Percentiles rank a stretch among this genome's conserved stretches.
Evolutionary conservation across 2,329 filamentous ascomycete species (phyloP).

Genomic region (Claviceps purpurea): DNA sequence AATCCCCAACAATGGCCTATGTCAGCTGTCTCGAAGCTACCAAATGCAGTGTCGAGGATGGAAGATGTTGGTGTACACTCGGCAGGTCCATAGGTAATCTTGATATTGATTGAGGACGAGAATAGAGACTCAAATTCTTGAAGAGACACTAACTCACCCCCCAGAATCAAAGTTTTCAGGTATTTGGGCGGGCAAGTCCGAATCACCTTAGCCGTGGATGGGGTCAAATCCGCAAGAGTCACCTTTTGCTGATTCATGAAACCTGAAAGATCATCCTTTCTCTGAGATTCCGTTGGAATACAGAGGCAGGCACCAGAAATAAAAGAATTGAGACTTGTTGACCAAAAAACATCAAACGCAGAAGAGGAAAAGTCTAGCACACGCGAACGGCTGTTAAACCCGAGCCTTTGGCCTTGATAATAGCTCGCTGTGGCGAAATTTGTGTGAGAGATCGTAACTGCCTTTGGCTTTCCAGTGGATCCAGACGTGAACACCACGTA

Average conservation of each 20-base stretch:
- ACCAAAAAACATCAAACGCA: conserved; percentile 5
- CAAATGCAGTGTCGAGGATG: not conserved
- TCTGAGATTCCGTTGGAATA: conserved; percentile 4
- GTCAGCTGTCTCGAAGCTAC: no score
- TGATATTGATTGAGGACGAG: conserved; percentile 3
- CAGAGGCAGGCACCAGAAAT: conserved; percentile 4
- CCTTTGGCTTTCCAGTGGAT: not conserved
- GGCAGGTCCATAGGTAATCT: conserved; percentile 12
- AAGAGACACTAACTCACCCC: conserved; percentile 6
- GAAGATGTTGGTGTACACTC: conserved; percentile 8
- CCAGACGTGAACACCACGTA: not conserved
- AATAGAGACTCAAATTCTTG: conserved; percentile 1
- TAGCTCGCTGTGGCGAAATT: not conserved
- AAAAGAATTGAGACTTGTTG: conserved; percentile 2
- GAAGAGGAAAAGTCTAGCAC: conserved; percentile 16
- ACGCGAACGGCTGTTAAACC: conserved; percentile 11
- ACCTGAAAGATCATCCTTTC: not conserved
- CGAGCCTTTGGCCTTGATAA: conserved; percentile 19
- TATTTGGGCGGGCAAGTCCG: not conserved
- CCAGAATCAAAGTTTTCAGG: conserved; percentile 2
- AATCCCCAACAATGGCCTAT: not conserved
- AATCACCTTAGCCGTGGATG: not conserved
- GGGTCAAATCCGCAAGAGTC: not conserved
- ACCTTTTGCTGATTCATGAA: not conserved
- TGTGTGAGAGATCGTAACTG: not conserved